These are phyloP conservation scores for Entophlyctis luteolus DNA, from an alignment of 192 early-diverging fungal genomes.

Conservation along the genomic window DNA sequence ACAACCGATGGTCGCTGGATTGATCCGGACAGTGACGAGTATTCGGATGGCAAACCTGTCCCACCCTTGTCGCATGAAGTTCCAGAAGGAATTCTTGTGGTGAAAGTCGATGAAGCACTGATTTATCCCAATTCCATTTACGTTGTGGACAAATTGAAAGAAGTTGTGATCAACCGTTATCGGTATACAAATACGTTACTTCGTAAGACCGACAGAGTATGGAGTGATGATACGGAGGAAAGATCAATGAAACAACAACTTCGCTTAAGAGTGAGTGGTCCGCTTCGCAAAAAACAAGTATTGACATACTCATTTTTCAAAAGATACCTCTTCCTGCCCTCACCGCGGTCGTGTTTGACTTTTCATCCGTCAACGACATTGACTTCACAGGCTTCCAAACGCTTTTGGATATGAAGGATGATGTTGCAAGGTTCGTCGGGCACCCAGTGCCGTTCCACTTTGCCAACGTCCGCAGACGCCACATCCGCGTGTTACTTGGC, in stretches of 20 bases:
- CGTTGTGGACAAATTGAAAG: slow-evolving; percentile 22
- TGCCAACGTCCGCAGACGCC: slow-evolving; percentile 34
- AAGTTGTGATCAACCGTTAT: slow-evolving; percentile 21
- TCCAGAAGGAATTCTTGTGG: slow-evolving; percentile 65
- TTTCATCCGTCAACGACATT: slow-evolving; percentile 71
- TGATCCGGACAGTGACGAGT: slow-evolving; percentile 6
- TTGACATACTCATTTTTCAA: not conserved
- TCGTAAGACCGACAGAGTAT: slow-evolving; percentile 21
- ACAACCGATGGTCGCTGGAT: slow-evolving; percentile 31
- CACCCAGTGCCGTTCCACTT: slow-evolving; percentile 51
- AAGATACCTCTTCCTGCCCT: slow-evolving; percentile 34
- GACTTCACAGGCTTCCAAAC: slow-evolving; percentile 77
- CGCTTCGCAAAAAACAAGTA: not conserved
- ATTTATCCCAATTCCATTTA: slow-evolving; percentile 70
- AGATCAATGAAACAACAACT: not conserved
- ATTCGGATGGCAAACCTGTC: not conserved
- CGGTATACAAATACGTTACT: slow-evolving; percentile 3
- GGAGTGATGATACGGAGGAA: slow-evolving; percentile 1
- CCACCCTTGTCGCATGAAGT: not conserved
- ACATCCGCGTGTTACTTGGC: slow-evolving; percentile 16
- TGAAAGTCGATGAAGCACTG: slow-evolving; percentile 59
- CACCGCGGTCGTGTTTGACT: slow-evolving; percentile 74
- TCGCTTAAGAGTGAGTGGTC: not conserved
- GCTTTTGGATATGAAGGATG: slow-evolving; percentile 62
- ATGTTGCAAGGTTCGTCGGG: slow-evolving; percentile 53